A percentile compares a stretch with the other conserved stretches of the same genome.
Evolutionary conservation across 2,329 filamentous ascomycete species (phyloP).

Genomic region (Thermochaetoides dissita): DNA sequence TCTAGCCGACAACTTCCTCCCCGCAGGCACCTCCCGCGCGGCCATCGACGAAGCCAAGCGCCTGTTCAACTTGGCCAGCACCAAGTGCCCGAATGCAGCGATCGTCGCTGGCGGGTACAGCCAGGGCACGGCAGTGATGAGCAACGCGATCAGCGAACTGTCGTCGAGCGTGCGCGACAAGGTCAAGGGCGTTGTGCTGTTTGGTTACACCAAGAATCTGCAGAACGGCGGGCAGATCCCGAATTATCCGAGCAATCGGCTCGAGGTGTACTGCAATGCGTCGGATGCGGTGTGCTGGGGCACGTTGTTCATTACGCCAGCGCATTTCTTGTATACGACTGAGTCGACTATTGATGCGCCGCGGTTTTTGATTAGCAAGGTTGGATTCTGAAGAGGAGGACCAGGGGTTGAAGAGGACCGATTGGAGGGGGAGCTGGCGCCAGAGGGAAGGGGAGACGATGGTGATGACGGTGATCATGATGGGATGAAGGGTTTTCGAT

Average conservation of each 20-base stretch:
- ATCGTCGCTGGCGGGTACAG: slow-evolving; percentile 27
- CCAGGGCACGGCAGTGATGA: slow-evolving; percentile 29
- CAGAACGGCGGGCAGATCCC: slow-evolving; percentile 27
- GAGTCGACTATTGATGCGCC: slow-evolving; percentile 1
- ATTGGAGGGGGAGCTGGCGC: too few relatives aligned
- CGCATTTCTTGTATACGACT: slow-evolving; percentile 16
- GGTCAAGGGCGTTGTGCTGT: slow-evolving; percentile 19
- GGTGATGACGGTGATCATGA: too few relatives aligned
- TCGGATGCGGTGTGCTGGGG: slow-evolving; percentile 21
- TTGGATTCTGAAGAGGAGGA: not conserved
- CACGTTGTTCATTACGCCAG: slow-evolving; percentile 22
- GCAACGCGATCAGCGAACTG: slow-evolving; percentile 24
- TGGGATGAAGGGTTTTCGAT: too few relatives aligned
- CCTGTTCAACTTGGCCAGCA: slow-evolving; percentile 25
- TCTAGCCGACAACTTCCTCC: slow-evolving; percentile 10
- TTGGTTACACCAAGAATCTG: slow-evolving; percentile 29
- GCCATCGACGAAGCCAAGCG: slow-evolving; percentile 28
- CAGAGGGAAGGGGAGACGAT: too few relatives aligned
- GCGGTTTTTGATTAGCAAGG: not conserved
- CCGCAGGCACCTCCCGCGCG: slow-evolving; percentile 9
- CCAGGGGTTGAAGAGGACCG: too few relatives aligned
- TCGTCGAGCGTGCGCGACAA: slow-evolving; percentile 18
- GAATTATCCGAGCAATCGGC: slow-evolving; percentile 22
- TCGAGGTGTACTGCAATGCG: slow-evolving; percentile 25
- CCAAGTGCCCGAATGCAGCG: slow-evolving; percentile 29